Evolutionary conservation across 164 flowering plant species (phyloP).

Genomic region (Brasenia schreberi): DNA sequence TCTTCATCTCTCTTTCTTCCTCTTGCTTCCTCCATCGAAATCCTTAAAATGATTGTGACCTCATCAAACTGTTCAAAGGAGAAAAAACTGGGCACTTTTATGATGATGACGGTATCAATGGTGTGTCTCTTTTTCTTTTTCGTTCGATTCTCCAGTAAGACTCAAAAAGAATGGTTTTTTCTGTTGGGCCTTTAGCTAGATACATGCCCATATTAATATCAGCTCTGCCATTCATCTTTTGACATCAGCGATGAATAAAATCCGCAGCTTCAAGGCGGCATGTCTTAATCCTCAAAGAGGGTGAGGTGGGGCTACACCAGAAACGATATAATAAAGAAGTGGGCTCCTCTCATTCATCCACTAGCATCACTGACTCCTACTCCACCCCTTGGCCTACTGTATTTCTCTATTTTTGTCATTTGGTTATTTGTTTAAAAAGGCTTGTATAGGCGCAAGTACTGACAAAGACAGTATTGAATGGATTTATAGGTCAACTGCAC

Average conservation of each 20-base stretch:
- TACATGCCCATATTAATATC: not conserved
- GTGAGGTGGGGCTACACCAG: not conserved
- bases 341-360: constrained; percentile 38
- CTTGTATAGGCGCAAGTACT: constrained; percentile 20
- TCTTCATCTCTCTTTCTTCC: not conserved
- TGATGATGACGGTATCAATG: not conserved
- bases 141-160: not conserved
- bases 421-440: constrained; percentile 18
- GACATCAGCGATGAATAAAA: not conserved
- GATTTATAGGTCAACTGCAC: constrained; percentile 12
- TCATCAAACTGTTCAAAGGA: constrained; percentile 9
- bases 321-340: constrained; percentile 9
- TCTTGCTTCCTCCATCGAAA: not conserved
- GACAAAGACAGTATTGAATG: constrained; percentile 16
- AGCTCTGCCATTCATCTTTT: not conserved
- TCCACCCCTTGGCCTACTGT: constrained; percentile 63
- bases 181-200: not conserved
- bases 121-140: not conserved
- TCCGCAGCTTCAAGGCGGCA: not conserved
- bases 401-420: constrained; percentile 14
- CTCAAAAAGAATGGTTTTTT: not conserved
- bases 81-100: constrained; percentile 25
- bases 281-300: not conserved
- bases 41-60: not conserved
- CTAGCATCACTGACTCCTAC: constrained; percentile 63